Base-by-base conservation (phyloP, 495 filamentous ascomycete species). In the Physcia stellaris region DNA sequence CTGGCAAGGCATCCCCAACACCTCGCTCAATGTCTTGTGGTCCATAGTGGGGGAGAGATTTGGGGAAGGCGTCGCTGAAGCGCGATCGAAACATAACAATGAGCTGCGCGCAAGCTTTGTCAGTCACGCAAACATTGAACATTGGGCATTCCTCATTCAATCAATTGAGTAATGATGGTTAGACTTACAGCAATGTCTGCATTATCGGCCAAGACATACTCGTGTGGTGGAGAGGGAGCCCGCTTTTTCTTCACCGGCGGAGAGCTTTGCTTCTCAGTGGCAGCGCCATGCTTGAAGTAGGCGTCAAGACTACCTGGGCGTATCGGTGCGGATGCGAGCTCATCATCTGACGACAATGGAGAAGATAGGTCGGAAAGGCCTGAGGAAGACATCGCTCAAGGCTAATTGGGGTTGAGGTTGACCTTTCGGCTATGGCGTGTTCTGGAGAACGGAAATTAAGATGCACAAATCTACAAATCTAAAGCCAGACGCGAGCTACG, bases 1-100 rank as follows among this genome's bases (percentile, higher is more conserved):
- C 81, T 10, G 90, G 92, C 11, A 77, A 56, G 22, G 66, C 50
- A 48, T 93, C 84, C 32, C 74, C 70, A 16, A 94, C 74, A 19
- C 87, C 90, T 48, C 71, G 64, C 63, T 98, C 90, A 37, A 98
- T 72, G 61, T 98, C 90, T 59, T 98, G 90, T 17, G 88, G 88
- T 17, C 90, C 90, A 41, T 87, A 80, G 53, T 95, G 83, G 39
- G 80, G 67, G 6, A 92, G 62, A 27, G 82, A 86, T 54, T 85
- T 84, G 23, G 86, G 80, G 45, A 98, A 86, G 41, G 73, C 79
- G 29, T 93, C 85, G 56, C 70, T 77, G 56, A 96, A 96, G 51
- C 90, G 83, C 59, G 83, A 77, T 55, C 88, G 80, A 59, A 94
- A 98, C 84, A 86, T 94, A 48, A 94, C 83, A 58, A 98, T 84